Evolutionary conservation across 2,329 filamentous ascomycete species (phyloP), one percentile per base, ranked within the genome.

Genomic region (Allantophomopsis cytisporea): DNA sequence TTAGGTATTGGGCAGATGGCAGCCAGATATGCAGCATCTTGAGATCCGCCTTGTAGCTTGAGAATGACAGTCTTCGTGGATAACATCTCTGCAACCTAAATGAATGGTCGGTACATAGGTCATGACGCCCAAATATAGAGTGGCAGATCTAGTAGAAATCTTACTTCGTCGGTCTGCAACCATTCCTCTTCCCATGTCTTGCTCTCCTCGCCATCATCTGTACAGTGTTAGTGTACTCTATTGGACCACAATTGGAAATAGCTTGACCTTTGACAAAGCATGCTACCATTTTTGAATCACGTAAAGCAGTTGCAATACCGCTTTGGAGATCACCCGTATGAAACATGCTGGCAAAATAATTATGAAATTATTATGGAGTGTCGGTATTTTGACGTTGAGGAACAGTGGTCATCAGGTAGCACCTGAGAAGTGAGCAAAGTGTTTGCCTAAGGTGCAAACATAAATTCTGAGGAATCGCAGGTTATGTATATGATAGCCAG

Each of bases 1-100:
- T 76, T 76, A 1, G 75, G 71, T n/a, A 94, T 64, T 0, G 85
- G 83, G 51, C 85, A 93, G 51, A 94, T 83, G 35, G 84, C 83
- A 8, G 79, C 73, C 12, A 96, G 66, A 52, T 86, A 93, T 5
- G 73, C 77, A 8, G 86, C 86, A 63, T 94, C 87, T 47, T 82
- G 73, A 2, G 83, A 87, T 16, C 80, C 83, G 14, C 79, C 76
- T 28, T 68, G 60, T 16, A 95, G 66, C 38, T 80, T 74, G 16
- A 95, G 65, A 7, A 80, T 62, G 15, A 95, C 67, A 2, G 84
- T 73, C 51, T 78, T 73, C 30, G 69, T 63, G 18, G 65, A 60
- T 41, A 91, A 65, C 20, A 76, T 53, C 39, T 62, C 60, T 39
- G 63, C 67, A 39, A 82, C 54, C 74, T 81, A 45, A 28, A 10